Base-by-base conservation (phyloP, 495 filamentous ascomycete genomes). In the Aspergillus indologenus region DNA sequence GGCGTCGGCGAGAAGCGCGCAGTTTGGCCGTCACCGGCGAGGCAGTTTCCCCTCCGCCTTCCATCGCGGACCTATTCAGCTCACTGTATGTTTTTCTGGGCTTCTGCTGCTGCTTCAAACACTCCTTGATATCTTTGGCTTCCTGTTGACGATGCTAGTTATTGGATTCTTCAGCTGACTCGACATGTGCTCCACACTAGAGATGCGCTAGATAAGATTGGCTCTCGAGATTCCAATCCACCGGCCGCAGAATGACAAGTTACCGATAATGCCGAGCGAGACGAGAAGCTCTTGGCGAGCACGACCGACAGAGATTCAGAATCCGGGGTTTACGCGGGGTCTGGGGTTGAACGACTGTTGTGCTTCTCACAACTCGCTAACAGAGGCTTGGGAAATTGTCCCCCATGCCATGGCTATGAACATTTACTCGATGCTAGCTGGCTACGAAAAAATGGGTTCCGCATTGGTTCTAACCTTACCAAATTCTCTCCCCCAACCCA, bases 1-100 rank as follows among this genome's bases (percentile, higher is more conserved):
- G 51, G 14, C 58, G 50, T 26, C 62, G 62, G 40, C 61, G 57
- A 18, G 57, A 45, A 29, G 52, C 40, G 26, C 61, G 61, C 45
- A 54, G 19, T 45, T 54, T 56, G n/a, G 60, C 52, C 14, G 58
- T 61, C 34, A 56, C 34, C 47, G 53, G 53, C 43, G 6, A 3
- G 4, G 26, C 44, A 51, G 29, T 19, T 12, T 45, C 56, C 21
- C 31, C 48, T 52, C 40, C 56, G 8, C 23, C 48, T 7, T 45
- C 56, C 56, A 58, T 58, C 3, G 22, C 24, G 11, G 46, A 24
- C 20, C 2, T 9, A 21, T 8, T 47, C 26, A 3, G 26, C 26
- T 29, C 26, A 29, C 26, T 29, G 26, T 29, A 29, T 29, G 3
- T 29, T 29, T 29, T 29, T 3, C 26, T 29, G 26, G 26, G 26